Evolutionary conservation across 345 rosid genomes (phyloP).

Genomic region (Lumnitzera racemosa): DNA sequence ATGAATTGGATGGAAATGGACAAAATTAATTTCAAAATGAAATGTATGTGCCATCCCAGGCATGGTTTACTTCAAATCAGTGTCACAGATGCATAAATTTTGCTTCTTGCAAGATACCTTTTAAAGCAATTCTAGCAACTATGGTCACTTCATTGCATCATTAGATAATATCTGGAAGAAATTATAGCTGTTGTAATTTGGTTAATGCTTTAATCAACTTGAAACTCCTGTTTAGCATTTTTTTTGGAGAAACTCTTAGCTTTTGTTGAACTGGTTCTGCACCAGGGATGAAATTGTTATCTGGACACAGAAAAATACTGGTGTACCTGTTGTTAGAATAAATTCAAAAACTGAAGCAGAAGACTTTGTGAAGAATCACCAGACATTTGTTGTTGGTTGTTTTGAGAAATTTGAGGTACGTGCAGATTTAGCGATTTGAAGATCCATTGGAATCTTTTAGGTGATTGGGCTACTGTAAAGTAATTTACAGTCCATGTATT

Average conservation of each 20-base stretch:
- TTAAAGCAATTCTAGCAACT: no score
- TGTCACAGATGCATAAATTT: no score
- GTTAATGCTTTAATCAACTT: not conserved
- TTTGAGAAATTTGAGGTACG: slow-evolving; percentile 69
- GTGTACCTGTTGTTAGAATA: slow-evolving; percentile 50
- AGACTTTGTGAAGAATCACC: slow-evolving; percentile 43
- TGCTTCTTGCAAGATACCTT: no score
- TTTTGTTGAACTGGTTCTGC: slow-evolving; percentile 8
- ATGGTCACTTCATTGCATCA: no score
- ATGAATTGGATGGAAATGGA: no score
- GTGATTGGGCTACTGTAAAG: not conserved
- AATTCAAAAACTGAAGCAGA: slow-evolving; percentile 50
- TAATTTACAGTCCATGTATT: not conserved
- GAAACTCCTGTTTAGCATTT: slow-evolving; percentile 1
- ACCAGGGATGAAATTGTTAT: slow-evolving; percentile 69
- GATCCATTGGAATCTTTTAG: not conserved
- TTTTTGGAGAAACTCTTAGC: no score
- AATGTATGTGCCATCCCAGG: no score
- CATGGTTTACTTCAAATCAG: no score
- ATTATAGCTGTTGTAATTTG: no score
- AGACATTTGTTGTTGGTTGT: slow-evolving; percentile 45
- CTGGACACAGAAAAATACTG: slow-evolving; percentile 82
- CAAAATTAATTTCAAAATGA: no score
- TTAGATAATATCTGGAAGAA: no score
- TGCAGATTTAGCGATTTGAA: not conserved